Evolutionary conservation across 495 filamentous ascomycete genomes (phyloP), one percentile per base, ranked within the genome.

Genomic region (Tuber umbilicatum): DNA sequence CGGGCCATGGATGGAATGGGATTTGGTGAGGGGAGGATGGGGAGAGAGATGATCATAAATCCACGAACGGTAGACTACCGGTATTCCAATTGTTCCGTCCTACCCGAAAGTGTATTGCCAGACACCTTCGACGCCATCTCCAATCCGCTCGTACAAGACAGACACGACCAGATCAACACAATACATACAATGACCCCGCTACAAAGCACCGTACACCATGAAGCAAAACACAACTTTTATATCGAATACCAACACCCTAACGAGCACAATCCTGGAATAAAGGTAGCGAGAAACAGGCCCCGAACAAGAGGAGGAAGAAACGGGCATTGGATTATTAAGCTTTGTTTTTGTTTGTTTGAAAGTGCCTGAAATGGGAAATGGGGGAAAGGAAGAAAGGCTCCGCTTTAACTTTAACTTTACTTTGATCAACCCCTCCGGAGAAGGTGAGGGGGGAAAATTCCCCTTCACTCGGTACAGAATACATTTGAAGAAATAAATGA

Each of bases 381-480:
- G 41, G 19, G 35, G 27, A 55, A 10, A 17, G 23, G 16, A 39
- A 39, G n/a, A 31, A 64, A 31, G 55, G 55, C 27, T 64, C 55
- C 55, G n/a, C 2, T 64, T 64, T 64, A 64, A 64, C 55, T 64
- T 55, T 55, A 55, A 55, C 47, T n/a, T 64, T 64, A 31, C 55
- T 31, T 64, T 64, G 17, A 64, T 31, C 55, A 64, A 31, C n/a
- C 17, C 55, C 55, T 64, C 55, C 17, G 55, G 55, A 17, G 27
- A 64, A 5, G 55, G 5, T 5, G 27, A 31, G 35, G 67, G 45
- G 19, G 70, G 45, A 27, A 72, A 67, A 78, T 78, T 79, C 77
- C 77, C 72, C 72, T 16, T 37, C 60, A 75, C 76, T 76, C 74
- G 23, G 67, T 21, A 38, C 21, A 76, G 35, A 31, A 73, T 43